Evolutionary conservation across 345 rosid genomes (phyloP).

Genomic region (Mangifera indica): DNA sequence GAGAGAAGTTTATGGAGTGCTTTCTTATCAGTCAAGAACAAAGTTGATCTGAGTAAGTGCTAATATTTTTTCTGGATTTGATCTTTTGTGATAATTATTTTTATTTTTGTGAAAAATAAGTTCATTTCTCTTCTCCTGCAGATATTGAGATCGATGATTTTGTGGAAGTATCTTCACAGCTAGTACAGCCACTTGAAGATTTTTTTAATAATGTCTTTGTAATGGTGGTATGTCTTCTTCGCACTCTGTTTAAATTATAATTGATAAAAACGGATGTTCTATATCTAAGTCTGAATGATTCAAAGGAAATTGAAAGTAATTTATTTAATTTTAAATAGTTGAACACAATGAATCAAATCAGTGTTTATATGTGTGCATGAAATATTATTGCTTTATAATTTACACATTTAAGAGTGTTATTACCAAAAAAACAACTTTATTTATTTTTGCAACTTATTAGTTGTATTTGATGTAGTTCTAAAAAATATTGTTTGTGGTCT

Average conservation of each 20-base stretch:
- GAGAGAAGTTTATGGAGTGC: constrained; percentile 73
- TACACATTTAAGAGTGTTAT: too few species aligned
- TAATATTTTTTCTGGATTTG: not conserved
- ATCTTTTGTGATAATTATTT: not conserved
- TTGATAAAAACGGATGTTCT: too few species aligned
- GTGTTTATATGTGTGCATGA: too few species aligned
- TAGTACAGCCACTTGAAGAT: constrained; percentile 77
- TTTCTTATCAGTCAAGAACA: constrained; percentile 52
- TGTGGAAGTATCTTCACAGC: constrained; percentile 59
- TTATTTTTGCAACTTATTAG: too few species aligned
- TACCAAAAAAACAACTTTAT: too few species aligned
- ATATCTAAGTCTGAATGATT: not conserved
- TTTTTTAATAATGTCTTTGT: constrained; percentile 89
- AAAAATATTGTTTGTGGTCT: not conserved
- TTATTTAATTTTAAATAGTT: not conserved
- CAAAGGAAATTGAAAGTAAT: not conserved
- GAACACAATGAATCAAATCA: too few species aligned
- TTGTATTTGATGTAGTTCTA: not conserved
- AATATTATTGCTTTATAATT: too few species aligned
- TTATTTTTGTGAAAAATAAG: constrained; percentile 3
- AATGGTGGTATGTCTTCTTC: constrained; percentile 83
- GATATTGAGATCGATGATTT: constrained; percentile 74
- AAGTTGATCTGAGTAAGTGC: constrained; percentile 57
- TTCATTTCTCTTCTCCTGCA: constrained; percentile 23
- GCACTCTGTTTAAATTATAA: not conserved